Percentiles rank a stretch among this genome's conserved stretches.
These are phyloP conservation scores for Irpex sp. DNA, from an alignment of 1,284 basidiomycete genomes.

Conservation along the genomic window DNA sequence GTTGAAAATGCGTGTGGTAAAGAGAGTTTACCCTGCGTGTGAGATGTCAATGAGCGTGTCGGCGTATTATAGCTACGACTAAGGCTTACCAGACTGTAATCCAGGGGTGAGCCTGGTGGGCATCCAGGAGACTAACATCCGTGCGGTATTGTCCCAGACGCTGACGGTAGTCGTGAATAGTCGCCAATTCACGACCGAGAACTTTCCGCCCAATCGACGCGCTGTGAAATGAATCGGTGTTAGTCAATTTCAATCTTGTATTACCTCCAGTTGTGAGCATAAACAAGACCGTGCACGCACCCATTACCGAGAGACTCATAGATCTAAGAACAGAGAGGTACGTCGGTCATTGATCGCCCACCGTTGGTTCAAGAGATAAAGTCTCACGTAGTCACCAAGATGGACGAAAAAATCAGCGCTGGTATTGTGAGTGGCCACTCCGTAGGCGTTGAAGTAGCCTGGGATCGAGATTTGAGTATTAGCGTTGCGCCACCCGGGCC, in stretches of 20 bases:
- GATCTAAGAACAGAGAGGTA: slow-evolving; percentile 29
- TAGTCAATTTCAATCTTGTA: neutral
- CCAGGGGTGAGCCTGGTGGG: slow-evolving; percentile 55
- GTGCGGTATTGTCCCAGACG: slow-evolving; percentile 60
- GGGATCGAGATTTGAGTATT: slow-evolving; percentile 3
- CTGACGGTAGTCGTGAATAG: slow-evolving; percentile 59
- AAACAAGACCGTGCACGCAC: slow-evolving; percentile 21
- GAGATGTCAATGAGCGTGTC: neutral
- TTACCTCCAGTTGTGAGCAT: neutral
- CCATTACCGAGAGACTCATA: slow-evolving; percentile 50
- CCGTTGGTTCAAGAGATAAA: neutral
- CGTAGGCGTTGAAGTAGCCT: slow-evolving; percentile 72
- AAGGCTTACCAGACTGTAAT: slow-evolving; percentile 51
- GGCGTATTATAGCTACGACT: neutral
- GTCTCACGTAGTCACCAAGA: slow-evolving; percentile 59
- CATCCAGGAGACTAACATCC: slow-evolving; percentile 45
- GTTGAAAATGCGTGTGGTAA: neutral
- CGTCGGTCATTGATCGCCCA: neutral
- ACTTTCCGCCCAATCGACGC: slow-evolving; percentile 44
- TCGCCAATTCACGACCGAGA: slow-evolving; percentile 54
- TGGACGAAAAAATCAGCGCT: slow-evolving; percentile 60
- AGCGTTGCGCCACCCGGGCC: no score
- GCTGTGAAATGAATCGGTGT: slow-evolving; percentile 20
- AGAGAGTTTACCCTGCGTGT: slow-evolving; percentile 1
- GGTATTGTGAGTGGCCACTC: slow-evolving; percentile 53